These are phyloP conservation scores for Vaccinium macrocarpon DNA, from an alignment of 148 eudicot genomes.

Conservation along the genomic window DNA sequence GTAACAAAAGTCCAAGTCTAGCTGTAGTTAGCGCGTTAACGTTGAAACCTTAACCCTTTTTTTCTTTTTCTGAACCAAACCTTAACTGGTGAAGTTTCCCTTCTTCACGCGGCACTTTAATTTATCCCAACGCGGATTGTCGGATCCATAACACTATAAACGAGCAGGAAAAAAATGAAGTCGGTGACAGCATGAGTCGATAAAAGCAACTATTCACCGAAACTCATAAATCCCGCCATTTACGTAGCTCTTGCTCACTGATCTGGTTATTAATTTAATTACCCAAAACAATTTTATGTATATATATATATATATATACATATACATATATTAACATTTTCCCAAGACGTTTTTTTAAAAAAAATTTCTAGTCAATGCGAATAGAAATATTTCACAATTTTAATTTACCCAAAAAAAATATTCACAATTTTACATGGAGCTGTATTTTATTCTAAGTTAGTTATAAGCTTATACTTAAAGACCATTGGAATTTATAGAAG, in stretches of 20 bases:
- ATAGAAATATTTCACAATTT: too few species aligned
- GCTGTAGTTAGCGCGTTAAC: background rate
- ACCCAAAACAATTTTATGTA: background rate
- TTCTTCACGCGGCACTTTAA: background rate
- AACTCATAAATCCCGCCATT: background rate
- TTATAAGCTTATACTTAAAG: background rate
- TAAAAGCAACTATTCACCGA: background rate
- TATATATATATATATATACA: too few species aligned
- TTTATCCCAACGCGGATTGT: too few species aligned
- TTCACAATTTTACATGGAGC: too few species aligned
- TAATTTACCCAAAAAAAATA: too few species aligned
- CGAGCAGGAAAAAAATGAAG: too few species aligned
- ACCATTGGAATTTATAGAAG: background rate
- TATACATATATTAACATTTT: background rate
- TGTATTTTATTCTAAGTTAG: too few species aligned
- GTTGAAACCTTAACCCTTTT: background rate
- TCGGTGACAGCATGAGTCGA: too few species aligned
- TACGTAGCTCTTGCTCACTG: too few species aligned
- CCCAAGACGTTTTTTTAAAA: background rate
- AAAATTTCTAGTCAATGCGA: background rate
- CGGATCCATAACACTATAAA: too few species aligned
- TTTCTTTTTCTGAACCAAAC: too few species aligned
- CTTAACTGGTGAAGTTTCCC: background rate
- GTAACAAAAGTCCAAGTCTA: background rate
- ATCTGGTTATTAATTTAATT: background rate